These are phyloP conservation scores for Hypoxylon subgilvum DNA, from an alignment of 495 filamentous ascomycete species.

Conservation along the genomic window DNA sequence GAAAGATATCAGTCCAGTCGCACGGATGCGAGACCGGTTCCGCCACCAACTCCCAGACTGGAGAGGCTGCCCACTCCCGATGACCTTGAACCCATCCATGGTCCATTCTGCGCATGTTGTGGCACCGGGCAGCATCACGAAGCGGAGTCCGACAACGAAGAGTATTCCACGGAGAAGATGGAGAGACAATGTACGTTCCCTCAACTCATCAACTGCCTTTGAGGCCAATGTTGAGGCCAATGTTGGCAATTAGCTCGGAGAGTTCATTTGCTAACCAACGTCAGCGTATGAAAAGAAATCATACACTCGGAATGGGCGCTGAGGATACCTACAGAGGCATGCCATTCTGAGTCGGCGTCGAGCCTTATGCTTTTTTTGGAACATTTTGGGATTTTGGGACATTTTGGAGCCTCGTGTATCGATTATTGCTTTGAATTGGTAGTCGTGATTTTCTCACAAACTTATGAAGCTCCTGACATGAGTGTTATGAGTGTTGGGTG, in stretches of 20 bases:
- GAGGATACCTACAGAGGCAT: too few relatives aligned
- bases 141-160: neutral
- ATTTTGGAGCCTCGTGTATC: too few relatives aligned
- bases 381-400: too few relatives aligned
- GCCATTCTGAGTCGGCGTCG: too few relatives aligned
- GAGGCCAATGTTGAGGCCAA: neutral
- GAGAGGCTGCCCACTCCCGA: constrained; percentile 41
- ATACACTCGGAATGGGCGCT: too few relatives aligned
- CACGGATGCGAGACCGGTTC: neutral
- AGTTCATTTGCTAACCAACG: constrained; percentile 4
- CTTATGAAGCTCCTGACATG: too few relatives aligned
- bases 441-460: too few relatives aligned
- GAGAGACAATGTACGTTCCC: constrained; percentile 31
- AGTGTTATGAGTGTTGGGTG: too few relatives aligned
- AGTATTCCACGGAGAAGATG: constrained; percentile 28
- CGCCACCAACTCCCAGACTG: constrained; percentile 35
- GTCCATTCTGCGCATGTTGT: constrained; percentile 41
- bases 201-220: neutral
- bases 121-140: neutral
- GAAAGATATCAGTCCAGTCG: neutral
- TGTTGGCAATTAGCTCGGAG: too few relatives aligned
- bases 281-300: too few relatives aligned
- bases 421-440: too few relatives aligned
- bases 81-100: constrained; percentile 2
- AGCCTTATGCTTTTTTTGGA: too few relatives aligned